Evolutionary conservation across 495 filamentous ascomycete genomes (phyloP), one percentile per base, ranked within the genome.

Genomic region (Tuber melanosporum): DNA sequence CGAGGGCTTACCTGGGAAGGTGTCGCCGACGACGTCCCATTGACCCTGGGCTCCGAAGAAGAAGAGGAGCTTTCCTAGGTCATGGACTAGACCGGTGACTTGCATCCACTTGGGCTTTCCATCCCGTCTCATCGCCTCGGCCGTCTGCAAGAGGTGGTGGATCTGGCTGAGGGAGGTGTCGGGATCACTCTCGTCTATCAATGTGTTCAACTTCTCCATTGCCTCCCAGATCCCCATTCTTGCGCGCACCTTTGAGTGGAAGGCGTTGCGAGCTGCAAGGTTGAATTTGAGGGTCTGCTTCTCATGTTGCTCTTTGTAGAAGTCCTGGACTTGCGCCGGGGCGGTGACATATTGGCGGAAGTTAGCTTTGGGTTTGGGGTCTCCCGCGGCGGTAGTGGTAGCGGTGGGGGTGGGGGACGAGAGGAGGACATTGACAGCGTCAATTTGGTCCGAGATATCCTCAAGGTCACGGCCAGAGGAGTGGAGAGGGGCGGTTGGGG

Each of bases 71-170:
- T 96, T 97, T 78, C 94, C 94, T 20, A 96, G 87, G 78, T 96
- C 94, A 84, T 97, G 94, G 79, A 97, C 91, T n/a, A 96, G 87
- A 1, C 94, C 93, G 0, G 90, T 92, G 36, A 96, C 85, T 84
- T 96, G 94, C 92, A 96, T 95, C 94, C 94, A 97, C 47, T 92
- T 88, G 9, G 94, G 94, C 86, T 96, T 95, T 79, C 93, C 92
- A 81, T 95, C 94, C 57, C 91, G 89, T 26, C 93, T 90, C 82
- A 96, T 94, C 0, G 93, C 93, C 82, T 97, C 93, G 42, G 93
- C 94, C 44, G 91, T 90, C 81, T 97, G 94, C 2, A 96, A 88
- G 2, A 95, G 86, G 83, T 97, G 94, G 84, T 95, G 91, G 84
- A 96, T 94, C 85, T 96, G 94, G 26, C 89, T 91, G 75, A 97